A percentile compares a stretch with the other conserved stretches of the same genome.
phyloP scores from a whole-genome alignment of 2,329 filamentous ascomycete species.

The Curvularia sp. region DNA sequence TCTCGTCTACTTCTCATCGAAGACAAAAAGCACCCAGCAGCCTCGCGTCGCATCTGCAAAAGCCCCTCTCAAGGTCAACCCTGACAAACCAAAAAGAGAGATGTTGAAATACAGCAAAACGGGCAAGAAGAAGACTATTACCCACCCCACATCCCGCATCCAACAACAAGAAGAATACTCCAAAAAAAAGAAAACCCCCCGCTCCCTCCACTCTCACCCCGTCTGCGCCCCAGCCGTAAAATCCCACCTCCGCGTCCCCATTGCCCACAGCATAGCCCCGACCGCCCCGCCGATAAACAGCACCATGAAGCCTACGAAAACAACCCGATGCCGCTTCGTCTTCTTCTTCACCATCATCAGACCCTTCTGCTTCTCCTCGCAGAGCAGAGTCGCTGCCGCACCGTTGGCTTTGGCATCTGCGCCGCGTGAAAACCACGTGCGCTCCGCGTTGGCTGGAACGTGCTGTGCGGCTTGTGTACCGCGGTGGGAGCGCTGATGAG shows the following conservation, averaged over 20 bases:
- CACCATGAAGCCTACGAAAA: constrained; percentile 4
- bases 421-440: neutral
- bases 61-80: too few species aligned
- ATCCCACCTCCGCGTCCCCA: constrained; percentile 5
- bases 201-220: neutral
- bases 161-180: neutral
- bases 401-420: neutral
- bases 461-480: neutral
- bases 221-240: constrained; percentile 3
- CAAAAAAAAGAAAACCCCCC: neutral
- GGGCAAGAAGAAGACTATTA: too few species aligned
- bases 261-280: constrained; percentile 3
- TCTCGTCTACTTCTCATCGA: too few species aligned
- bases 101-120: too few species aligned
- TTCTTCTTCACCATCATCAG: neutral
- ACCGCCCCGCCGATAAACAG: neutral
- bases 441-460: neutral
- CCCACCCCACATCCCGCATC: too few species aligned
- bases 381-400: neutral
- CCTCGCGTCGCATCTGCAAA: too few species aligned
- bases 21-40: too few species aligned
- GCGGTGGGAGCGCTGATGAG: neutral
- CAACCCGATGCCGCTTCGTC: neutral
- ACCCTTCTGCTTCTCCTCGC: neutral
- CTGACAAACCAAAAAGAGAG: too few species aligned